phyloP scores from a whole-genome alignment of 345 rosid species.

The Gossypium rotundifolium region DNA sequence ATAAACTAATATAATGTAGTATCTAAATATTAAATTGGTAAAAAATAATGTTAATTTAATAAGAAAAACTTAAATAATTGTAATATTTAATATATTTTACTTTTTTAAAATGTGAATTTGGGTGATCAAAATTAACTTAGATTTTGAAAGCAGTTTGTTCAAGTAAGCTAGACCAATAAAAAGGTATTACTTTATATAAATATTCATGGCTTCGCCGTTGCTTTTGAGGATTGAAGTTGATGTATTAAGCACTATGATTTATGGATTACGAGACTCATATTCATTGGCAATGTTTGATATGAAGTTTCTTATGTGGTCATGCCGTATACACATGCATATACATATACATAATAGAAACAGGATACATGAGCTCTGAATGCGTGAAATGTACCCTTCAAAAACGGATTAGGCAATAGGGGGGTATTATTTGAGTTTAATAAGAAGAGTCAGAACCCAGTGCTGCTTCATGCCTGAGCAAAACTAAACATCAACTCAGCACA shows the following conservation, averaged over 20 bases:
- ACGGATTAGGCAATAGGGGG: not conserved
- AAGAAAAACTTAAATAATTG: too few species aligned
- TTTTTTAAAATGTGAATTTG: too few species aligned
- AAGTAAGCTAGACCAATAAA: too few species aligned
- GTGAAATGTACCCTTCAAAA: conserved; percentile 3
- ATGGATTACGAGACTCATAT: not conserved
- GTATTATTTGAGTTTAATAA: not conserved
- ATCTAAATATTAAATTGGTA: too few species aligned
- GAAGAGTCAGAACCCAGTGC: not conserved
- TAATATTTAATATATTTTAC: too few species aligned
- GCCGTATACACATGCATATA: not conserved
- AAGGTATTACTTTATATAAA: too few species aligned
- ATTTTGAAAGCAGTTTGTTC: too few species aligned
- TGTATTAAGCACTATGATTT: not conserved
- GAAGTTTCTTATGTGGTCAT: not conserved
- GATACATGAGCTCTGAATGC: conserved; percentile 5
- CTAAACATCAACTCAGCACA: not conserved
- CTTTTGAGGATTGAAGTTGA: not conserved
- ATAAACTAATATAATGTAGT: too few species aligned
- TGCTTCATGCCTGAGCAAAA: not conserved
- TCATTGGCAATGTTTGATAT: not conserved
- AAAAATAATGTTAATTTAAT: too few species aligned
- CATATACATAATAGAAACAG: not conserved
- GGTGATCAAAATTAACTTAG: too few species aligned
- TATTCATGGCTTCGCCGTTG: too few species aligned